These are phyloP conservation scores for Phoma sp. DNA, from an alignment of 2,329 filamentous ascomycete genomes.

Conservation along the genomic window DNA sequence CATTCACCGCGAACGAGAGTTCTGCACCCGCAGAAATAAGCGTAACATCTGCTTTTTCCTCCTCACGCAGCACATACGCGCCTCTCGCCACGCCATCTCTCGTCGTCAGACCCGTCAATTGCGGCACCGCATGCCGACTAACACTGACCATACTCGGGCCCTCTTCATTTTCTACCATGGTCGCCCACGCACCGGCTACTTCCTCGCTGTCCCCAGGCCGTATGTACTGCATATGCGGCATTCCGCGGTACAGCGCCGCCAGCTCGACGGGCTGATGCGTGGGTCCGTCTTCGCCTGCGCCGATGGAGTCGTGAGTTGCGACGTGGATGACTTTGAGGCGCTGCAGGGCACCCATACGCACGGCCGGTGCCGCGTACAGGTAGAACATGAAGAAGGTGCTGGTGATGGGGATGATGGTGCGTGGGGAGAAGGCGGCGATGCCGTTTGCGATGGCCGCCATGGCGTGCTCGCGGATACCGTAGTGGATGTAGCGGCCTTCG, in stretches of 20 bases:
- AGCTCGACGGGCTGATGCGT: slow-evolving; percentile 69
- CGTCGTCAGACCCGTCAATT: slow-evolving; percentile 48
- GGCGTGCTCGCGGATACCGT: slow-evolving; percentile 47
- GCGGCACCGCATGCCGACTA: slow-evolving; percentile 52
- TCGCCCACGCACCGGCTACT: slow-evolving; percentile 61
- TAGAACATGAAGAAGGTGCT: slow-evolving; percentile 71
- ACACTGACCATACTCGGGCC: slow-evolving; percentile 59
- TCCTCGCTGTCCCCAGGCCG: slow-evolving; percentile 67
- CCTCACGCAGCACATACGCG: slow-evolving; percentile 58
- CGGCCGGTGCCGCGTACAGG: slow-evolving; percentile 63
- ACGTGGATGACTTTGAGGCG: slow-evolving; percentile 64
- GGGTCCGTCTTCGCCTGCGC: slow-evolving; percentile 64
- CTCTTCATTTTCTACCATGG: slow-evolving; percentile 52
- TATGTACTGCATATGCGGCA: slow-evolving; percentile 69
- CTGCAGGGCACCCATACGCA: slow-evolving; percentile 68
- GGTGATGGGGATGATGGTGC: slow-evolving; percentile 65
- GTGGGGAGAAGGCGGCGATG: slow-evolving; percentile 57
- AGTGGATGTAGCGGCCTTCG: slow-evolving; percentile 60
- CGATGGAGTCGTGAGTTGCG: slow-evolving; percentile 67
- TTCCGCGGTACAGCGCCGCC: slow-evolving; percentile 64
- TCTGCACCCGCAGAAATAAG: slow-evolving; percentile 58
- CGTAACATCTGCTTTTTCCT: slow-evolving; percentile 53
- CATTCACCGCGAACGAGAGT: slow-evolving; percentile 53
- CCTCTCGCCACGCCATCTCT: slow-evolving; percentile 54
- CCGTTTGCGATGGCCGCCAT: slow-evolving; percentile 58